Evolutionary conservation across 768 basidiomycete species (phyloP), one percentile per base, ranked within the genome.

Genomic region (Boletus speciosus): DNA sequence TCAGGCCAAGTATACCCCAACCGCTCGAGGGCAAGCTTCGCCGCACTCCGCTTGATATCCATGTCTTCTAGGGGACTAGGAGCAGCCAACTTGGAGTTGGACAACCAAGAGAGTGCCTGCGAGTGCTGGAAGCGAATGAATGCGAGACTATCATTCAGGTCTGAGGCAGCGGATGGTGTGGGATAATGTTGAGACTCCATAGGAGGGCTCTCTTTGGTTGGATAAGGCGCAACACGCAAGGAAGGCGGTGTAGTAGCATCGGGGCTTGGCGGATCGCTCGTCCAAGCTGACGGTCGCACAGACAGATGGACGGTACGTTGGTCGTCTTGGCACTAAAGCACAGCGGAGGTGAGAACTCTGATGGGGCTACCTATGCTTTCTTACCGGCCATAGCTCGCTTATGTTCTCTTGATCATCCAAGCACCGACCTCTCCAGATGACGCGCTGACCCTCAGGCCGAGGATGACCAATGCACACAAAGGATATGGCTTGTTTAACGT

Each of bases 261-360:
- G 5, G 65, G 57, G 37, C 67, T 70, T 12, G 81, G 85, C 27
- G 86, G 85, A 12, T 70, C 57, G 23, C 76, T 71, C 38, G 77
- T 76, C 90, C 90, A 92, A 49, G 85, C 85, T 27, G 85, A 86
- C 23, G 87, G 85, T 64, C 86, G 84, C n/a, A 92, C 88, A 14
- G 88, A 84, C 21, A 92, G 76, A 70, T 90, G 90, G 40, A 91
- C 74, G 52, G 83, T 76, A 40, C 79, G 80, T 25, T 81, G 76
- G 49, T 85, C 85, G 51, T 80, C 78, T 38, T 72, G 68, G 41
- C 73, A 72, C 88, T 89, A 63, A 44, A 40, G 27, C 23, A 45
- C 6, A 31, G 23, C 16, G 14, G 15, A 43, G 31, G 51, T 66
- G 19, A 60, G 60, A 40, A 41, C 21, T 38, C 27, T 11, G 49